Evolutionary conservation across 2,329 filamentous ascomycete species (phyloP).

Genomic region (Talaromyces sp.): DNA sequence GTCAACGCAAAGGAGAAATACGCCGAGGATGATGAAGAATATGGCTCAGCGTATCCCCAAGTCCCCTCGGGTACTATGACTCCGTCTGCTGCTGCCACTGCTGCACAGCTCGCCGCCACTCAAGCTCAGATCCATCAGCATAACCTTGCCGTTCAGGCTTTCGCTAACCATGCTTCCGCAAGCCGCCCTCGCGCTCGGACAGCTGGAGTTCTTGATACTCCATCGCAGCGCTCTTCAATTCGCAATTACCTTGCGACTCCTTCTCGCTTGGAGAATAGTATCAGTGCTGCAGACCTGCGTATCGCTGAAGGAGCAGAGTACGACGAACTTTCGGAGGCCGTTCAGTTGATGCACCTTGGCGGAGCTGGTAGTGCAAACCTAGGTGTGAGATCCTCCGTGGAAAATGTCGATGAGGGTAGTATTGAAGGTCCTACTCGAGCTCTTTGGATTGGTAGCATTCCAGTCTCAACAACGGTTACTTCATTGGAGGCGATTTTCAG

Average conservation of each 20-base stretch:
- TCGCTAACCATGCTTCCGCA: conserved; percentile 74
- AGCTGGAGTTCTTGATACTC: conserved; percentile 82
- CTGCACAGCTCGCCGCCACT: conserved; percentile 54
- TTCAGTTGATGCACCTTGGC: conserved; percentile 69
- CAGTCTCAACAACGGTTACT: conserved; percentile 91
- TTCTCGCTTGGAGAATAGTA: conserved; percentile 67
- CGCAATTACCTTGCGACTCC: conserved; percentile 73
- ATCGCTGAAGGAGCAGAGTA: conserved; percentile 71
- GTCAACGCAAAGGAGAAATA: conserved; percentile 99
- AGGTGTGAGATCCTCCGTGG: conserved; percentile 56
- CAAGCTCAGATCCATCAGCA: conserved; percentile 74
- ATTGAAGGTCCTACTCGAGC: conserved; percentile 88
- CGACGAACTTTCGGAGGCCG: conserved; percentile 72
- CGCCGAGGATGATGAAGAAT: conserved; percentile 78
- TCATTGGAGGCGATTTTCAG: conserved; percentile 94
- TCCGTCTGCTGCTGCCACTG: conserved; percentile 50
- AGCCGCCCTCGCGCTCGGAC: conserved; percentile 85
- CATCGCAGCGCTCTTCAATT: conserved; percentile 56
- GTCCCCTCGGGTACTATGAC: conserved; percentile 56
- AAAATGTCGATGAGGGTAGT: conserved; percentile 69
- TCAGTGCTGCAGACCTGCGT: conserved; percentile 69
- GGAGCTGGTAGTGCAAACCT: conserved; percentile 42
- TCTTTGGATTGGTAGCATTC: conserved; percentile 95
- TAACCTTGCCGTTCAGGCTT: conserved; percentile 88
- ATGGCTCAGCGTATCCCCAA: conserved; percentile 53